These are phyloP conservation scores for Exophiala lecanii-corni DNA, from an alignment of 2,329 filamentous ascomycete species.

Conservation along the genomic window DNA sequence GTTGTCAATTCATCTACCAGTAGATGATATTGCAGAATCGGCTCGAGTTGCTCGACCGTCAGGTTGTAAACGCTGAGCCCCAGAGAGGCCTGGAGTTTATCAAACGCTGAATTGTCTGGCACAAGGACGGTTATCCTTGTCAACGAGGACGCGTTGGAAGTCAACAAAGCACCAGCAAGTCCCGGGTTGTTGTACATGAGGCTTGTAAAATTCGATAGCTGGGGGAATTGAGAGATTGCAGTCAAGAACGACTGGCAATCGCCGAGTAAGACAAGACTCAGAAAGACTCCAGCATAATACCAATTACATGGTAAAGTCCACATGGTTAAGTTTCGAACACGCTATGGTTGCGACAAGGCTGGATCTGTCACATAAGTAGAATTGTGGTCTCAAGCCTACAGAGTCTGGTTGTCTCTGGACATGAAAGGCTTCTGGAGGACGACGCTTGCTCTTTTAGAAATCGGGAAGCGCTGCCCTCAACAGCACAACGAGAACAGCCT, in stretches of 20 bases:
- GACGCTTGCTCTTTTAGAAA: background rate
- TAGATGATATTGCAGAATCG: conserved; percentile 9
- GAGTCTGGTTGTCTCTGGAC: background rate
- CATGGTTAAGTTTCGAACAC: too few species aligned
- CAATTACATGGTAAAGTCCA: background rate
- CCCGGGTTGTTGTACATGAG: conserved; percentile 8
- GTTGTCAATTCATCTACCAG: conserved; percentile 4
- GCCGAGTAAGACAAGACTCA: background rate
- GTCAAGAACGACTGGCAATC: conserved; percentile 4
- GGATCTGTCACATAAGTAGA: background rate
- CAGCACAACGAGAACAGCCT: too few species aligned
- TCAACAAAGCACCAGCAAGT: conserved; percentile 4
- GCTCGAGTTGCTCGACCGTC: conserved; percentile 5
- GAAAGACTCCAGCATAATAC: background rate
- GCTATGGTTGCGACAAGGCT: too few species aligned
- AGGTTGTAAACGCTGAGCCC: conserved; percentile 2
- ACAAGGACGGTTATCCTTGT: conserved; percentile 8
- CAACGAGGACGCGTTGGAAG: conserved; percentile 6
- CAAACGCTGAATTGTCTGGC: conserved; percentile 12
- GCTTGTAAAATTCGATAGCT: conserved; percentile 8
- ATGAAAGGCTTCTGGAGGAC: background rate
- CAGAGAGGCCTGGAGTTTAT: conserved; percentile 3
- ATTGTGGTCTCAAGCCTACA: background rate
- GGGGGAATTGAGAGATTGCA: conserved; percentile 7
- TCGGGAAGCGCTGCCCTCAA: background rate